Conservation (phyloP, 1,284 basidiomycete genomes). For the Cystobasidium sp. region DNA sequence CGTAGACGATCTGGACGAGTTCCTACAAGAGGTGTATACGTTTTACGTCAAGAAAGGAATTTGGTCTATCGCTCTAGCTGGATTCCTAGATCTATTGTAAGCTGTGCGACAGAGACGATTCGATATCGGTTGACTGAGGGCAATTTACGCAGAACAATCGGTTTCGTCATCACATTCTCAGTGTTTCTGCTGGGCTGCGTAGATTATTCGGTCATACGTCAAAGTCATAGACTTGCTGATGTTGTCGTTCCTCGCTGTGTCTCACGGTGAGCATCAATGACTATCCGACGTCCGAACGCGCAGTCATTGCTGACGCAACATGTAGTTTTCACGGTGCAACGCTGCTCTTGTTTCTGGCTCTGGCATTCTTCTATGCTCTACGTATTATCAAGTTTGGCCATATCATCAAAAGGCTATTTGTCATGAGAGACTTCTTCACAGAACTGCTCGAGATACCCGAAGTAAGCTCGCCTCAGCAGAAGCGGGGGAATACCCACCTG, state of each 20-base stretch:
- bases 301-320: not conserved
- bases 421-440: conserved; percentile 86
- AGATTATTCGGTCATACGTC: conserved; percentile 75
- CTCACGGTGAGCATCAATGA: conserved; percentile 65
- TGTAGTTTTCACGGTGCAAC: conserved; percentile 76
- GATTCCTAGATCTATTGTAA: conserved; percentile 87
- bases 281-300: not conserved
- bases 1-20: conserved; percentile 92
- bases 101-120: conserved; percentile 55
- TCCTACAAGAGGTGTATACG: conserved; percentile 85
- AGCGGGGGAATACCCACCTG: not conserved
- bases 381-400: conserved; percentile 61
- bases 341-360: conserved; percentile 74
- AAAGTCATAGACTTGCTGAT: conserved; percentile 68
- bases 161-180: conserved; percentile 95
- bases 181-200: conserved; percentile 94
- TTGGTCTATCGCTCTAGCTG: conserved; percentile 86
- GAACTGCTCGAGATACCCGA: conserved; percentile 65
- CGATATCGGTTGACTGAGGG: not conserved
- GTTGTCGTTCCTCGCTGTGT: conserved; percentile 80
- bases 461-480: conserved; percentile 55
- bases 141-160: conserved; percentile 72
- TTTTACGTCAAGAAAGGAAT: conserved; percentile 97
- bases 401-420: conserved; percentile 72
- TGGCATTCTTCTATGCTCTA: conserved; percentile 75